Percentiles rank a stretch among this genome's conserved stretches.
Conservation (phyloP, 306 rosid genomes). For the Cicer yamashitae region DNA sequence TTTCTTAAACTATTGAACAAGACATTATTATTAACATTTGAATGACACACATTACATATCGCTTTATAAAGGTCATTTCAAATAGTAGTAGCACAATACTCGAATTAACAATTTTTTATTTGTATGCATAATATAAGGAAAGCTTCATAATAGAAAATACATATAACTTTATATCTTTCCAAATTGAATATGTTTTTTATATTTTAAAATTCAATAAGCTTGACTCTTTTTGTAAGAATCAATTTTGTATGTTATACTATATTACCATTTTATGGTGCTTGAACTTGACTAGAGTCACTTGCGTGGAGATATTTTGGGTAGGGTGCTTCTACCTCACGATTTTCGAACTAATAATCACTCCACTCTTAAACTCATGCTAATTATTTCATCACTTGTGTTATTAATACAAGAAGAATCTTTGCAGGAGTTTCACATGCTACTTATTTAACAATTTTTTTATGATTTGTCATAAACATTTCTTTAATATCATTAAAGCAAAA, state of each 20-base stretch:
- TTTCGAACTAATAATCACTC: background rate
- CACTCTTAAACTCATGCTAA: background rate
- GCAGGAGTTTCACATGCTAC: background rate
- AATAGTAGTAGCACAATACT: background rate
- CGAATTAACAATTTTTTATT: background rate
- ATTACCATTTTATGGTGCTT: conserved; percentile 15
- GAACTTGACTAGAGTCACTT: background rate
- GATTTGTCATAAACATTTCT: too few species aligned
- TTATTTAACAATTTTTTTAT: too few species aligned
- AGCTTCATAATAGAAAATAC: conserved; percentile 2
- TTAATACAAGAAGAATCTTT: background rate
- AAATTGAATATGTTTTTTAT: background rate
- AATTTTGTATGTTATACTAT: background rate
- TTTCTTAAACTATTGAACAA: background rate
- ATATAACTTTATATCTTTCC: conserved; percentile 9
- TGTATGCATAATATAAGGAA: background rate
- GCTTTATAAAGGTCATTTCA: background rate
- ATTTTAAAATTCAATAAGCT: conserved; percentile 7
- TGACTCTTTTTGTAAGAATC: background rate
- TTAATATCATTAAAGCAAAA: background rate
- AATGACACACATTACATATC: background rate
- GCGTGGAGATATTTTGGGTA: background rate
- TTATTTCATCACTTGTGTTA: conserved; percentile 10
- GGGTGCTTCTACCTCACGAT: conserved; percentile 1
- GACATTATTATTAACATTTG: conserved; percentile 14